Conservation (phyloP, 352 stramenopile genomes). For the Pythium brassicae region DNA sequence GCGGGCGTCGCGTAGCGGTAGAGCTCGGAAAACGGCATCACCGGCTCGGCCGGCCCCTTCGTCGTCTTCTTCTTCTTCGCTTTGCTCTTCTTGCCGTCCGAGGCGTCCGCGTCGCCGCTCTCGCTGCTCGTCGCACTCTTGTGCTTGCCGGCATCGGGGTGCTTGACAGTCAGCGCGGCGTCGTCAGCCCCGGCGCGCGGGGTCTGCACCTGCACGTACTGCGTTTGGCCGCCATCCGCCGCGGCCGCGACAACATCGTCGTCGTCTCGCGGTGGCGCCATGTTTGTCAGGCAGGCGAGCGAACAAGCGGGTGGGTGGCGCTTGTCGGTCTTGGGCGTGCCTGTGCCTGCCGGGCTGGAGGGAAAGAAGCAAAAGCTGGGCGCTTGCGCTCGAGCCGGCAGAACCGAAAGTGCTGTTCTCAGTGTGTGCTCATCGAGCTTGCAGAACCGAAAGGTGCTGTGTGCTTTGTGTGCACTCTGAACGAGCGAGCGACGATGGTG, state of each 20-base stretch:
- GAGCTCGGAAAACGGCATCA: slow-evolving; percentile 23
- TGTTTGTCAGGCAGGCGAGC: too few relatives aligned
- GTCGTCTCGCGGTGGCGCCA: neutral
- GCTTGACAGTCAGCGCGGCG: neutral
- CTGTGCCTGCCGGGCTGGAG: too few relatives aligned
- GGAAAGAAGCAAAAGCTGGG: neutral
- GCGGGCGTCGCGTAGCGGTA: slow-evolving; percentile 32
- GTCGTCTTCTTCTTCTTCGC: neutral
- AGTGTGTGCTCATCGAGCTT: too few relatives aligned
- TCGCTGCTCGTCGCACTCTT: neutral
- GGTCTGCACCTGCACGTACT: slow-evolving; percentile 1
- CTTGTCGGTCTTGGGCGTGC: too few relatives aligned
- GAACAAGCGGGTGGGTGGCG: too few relatives aligned
- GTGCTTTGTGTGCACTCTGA: too few relatives aligned
- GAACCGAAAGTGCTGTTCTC: too few relatives aligned
- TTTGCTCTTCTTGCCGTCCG: neutral
- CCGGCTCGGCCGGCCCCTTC: neutral
- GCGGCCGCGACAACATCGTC: neutral
- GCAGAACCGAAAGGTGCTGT: too few relatives aligned
- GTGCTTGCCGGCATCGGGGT: neutral
- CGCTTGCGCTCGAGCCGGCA: too few relatives aligned
- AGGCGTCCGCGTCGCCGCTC: neutral
- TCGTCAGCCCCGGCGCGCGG: neutral
- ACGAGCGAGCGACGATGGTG: too few relatives aligned
- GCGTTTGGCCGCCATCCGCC: neutral